Base-by-base conservation (phyloP, 306 rosid genomes). In the Cucumis cinereus region DNA sequence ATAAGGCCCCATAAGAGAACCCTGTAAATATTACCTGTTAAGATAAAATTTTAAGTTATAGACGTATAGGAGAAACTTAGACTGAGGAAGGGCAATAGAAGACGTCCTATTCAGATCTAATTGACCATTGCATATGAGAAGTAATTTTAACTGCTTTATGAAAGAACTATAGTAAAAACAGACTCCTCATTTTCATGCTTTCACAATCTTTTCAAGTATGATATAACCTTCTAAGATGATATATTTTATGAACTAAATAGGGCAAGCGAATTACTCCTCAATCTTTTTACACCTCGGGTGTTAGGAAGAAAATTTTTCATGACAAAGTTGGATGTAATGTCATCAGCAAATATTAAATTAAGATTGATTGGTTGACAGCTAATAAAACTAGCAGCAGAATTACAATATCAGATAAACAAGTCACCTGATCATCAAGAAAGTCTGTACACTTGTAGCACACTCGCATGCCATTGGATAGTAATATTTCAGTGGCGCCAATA, bases 351-450 rank as follows among this genome's bases (percentile, higher is more conserved):
- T 24, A 43, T 45, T 30, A 35, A n/a, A 9, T 33, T 66, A 38
- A 40, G 33, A 23, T 38, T 26, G 23, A 3, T 71, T 17, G 7
- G 24, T 16, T 24, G 24, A 71, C 41, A 8, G 10, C 57, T 45
- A 49, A 47, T 47, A 49, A 26, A 71, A 47, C 24, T 71, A 49
- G 24, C 77, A 17, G 38, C 63, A 53, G 50, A 79, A 47, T 49
- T 80, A 79, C 77, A 78, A 82, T 66, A 61, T 74, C 68, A 36
- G 38, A 30, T 61, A 59, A 66, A n/a, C 79, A 59, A 43, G 54
- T 26, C 78, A 93, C 98, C 98, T 94, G 98, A 75, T 94, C 98
- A 77, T 86, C 93, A 14, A 94, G 98, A 85, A 94, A 94, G 84
- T 94, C 92, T 66, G 98, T 90, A 68, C 88, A 75, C 83, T 91